Evolutionary conservation across 2,329 filamentous ascomycete genomes (phyloP), one percentile per base, ranked within the genome.

Genomic region (Microcera coccophila): DNA sequence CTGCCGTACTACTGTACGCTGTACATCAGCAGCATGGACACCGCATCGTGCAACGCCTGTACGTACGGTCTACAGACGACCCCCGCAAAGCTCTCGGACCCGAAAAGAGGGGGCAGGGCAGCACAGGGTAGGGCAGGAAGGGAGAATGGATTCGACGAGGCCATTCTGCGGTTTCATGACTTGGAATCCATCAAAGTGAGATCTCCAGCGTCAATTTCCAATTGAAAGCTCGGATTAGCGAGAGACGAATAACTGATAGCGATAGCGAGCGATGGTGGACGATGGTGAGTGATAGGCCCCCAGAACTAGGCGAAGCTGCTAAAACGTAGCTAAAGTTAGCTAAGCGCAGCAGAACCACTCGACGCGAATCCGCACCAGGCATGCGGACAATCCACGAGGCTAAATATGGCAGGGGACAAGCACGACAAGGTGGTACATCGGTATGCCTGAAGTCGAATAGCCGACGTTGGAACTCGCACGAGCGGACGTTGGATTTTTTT

Each of bases 331-430:
- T n/a, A n/a, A n/a, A n/a, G n/a, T n/a, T n/a, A n/a, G n/a, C n/a
- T n/a, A n/a, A n/a, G n/a, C n/a, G n/a, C 34, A 41, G 34, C 41
- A 42, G 19, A 42, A 26, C 38, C 28, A 32, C 29, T 32, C 29
- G 15, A 32, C 29, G 29, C 29, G 29, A 32, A 32, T 32, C 29
- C 39, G 45, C 41, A 39, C 42, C 33, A 41, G 41, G 55, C 55
- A 58, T 55, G 55, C 50, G 55, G 55, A 44, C 55, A 57, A 39
- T 39, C 54, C 53, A 58, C 52, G 55, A 54, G 55, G 48, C 55
- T 58, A 58, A 54, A 48, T 55, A 39, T 51, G 55, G 50, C 49
- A 52, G 45, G 53, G 52, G 40, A 43, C 7, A 32, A n/a, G 8
- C 15, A 14, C n/a, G n/a, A n/a, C n/a, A n/a, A n/a, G n/a, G n/a